A percentile compares a stretch with the other conserved stretches of the same genome.
Conservation (phyloP, 2,329 filamentous ascomycete genomes). For the Aspergillus pseudoterreus region DNA sequence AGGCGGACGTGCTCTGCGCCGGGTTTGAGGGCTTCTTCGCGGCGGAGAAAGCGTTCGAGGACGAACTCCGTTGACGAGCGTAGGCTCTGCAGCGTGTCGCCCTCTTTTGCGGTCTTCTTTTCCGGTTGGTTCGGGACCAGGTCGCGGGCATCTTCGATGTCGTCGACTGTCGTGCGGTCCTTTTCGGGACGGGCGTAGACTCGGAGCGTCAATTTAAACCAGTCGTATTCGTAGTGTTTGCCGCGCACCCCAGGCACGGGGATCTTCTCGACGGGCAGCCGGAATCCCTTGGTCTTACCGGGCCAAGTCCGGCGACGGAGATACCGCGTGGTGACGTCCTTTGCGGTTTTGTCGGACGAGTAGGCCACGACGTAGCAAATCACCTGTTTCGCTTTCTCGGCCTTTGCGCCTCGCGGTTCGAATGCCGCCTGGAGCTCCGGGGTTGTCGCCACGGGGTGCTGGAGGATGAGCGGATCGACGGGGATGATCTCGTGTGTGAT, state of each 20-base stretch:
- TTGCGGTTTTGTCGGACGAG: slow-evolving; percentile 79
- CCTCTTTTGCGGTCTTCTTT: slow-evolving; percentile 68
- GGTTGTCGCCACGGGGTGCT: slow-evolving; percentile 65
- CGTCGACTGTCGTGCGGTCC: slow-evolving; percentile 66
- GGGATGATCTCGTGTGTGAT: slow-evolving; percentile 74
- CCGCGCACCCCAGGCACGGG: slow-evolving; percentile 74
- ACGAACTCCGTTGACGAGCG: slow-evolving; percentile 83
- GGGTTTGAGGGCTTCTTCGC: slow-evolving; percentile 81
- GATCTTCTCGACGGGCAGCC: slow-evolving; percentile 75
- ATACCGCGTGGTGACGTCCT: slow-evolving; percentile 92
- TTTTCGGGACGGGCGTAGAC: slow-evolving; percentile 59
- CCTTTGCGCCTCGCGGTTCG: slow-evolving; percentile 77
- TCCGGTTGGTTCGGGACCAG: slow-evolving; percentile 69
- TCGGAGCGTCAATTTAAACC: slow-evolving; percentile 79
- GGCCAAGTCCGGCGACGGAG: slow-evolving; percentile 77
- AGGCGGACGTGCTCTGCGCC: slow-evolving; percentile 66
- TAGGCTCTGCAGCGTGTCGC: slow-evolving; percentile 82
- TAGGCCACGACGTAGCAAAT: slow-evolving; percentile 86
- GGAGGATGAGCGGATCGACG: slow-evolving; percentile 69
- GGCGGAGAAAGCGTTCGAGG: slow-evolving; percentile 78
- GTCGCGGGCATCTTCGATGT: slow-evolving; percentile 73
- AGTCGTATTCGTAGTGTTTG: slow-evolving; percentile 77
- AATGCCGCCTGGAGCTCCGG: slow-evolving; percentile 69
- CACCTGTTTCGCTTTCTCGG: slow-evolving; percentile 81
- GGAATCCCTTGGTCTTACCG: slow-evolving; percentile 81